phyloP scores from a whole-genome alignment of 2,329 filamentous ascomycete species.

The Talaromyces marneffei region DNA sequence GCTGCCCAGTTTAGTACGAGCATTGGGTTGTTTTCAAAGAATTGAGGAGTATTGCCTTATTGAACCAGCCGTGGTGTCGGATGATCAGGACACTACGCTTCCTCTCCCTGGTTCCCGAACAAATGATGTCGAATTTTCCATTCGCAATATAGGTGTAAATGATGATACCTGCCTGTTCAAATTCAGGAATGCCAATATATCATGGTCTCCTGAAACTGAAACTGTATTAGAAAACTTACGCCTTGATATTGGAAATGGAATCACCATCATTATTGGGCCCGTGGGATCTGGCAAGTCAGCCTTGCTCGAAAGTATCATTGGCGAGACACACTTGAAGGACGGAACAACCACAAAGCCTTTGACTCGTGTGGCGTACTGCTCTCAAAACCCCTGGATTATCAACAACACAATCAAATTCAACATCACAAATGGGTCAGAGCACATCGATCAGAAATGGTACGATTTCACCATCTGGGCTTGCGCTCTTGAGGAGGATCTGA shows the following conservation, averaged over 20 bases:
- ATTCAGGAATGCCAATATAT: constrained; percentile 2
- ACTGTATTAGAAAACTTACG: neutral
- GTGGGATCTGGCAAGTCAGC: constrained; percentile 51
- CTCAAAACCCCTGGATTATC: constrained; percentile 27
- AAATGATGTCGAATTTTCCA: constrained; percentile 5
- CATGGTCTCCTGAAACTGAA: constrained; percentile 2
- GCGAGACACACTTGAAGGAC: constrained; percentile 31
- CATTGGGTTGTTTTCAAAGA: constrained; percentile 35
- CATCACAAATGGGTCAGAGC: constrained; percentile 23
- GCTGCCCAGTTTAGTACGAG: constrained; percentile 31
- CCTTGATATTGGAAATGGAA: neutral
- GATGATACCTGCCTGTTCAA: no score
- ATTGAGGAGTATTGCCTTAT: constrained; percentile 40
- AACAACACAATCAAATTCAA: constrained; percentile 28
- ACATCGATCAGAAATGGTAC: constrained; percentile 27
- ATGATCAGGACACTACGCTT: no score
- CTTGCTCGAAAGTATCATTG: constrained; percentile 42
- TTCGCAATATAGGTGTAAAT: no score
- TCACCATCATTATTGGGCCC: constrained; percentile 48
- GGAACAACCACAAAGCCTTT: neutral
- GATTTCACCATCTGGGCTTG: constrained; percentile 21
- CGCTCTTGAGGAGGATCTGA: constrained; percentile 35
- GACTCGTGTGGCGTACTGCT: constrained; percentile 31
- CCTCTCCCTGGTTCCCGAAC: no score
- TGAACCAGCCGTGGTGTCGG: no score